phyloP scores from a whole-genome alignment of 1,284 basidiomycete species.

The Mycena sp. region DNA sequence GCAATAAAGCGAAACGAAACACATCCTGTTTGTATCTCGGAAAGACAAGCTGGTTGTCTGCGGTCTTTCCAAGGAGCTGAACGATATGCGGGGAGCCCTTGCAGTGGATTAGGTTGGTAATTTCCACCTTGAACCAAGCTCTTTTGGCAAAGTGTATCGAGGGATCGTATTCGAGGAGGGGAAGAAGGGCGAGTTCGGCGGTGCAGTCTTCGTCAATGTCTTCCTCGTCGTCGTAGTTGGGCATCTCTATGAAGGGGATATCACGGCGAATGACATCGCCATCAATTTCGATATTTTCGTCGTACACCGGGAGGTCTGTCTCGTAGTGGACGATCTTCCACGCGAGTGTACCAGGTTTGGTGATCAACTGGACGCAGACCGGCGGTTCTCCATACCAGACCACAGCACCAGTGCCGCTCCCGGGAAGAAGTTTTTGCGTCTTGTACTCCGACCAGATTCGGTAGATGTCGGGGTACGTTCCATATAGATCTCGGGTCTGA shows the following conservation, averaged over 20 bases:
- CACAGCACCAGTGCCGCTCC: too few species aligned
- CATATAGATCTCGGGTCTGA: too few species aligned
- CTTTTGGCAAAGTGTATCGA: not conserved
- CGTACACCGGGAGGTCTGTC: not conserved
- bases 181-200: not conserved
- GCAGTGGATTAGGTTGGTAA: not conserved
- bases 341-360: not conserved
- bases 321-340: constrained; percentile 7
- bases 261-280: not conserved
- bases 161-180: not conserved
- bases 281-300: not conserved
- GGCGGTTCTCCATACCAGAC: not conserved
- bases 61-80: not conserved
- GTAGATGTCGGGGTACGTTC: too few species aligned
- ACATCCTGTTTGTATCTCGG: not conserved
- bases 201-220: not conserved
- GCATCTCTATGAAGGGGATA: not conserved
- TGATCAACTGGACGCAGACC: not conserved
- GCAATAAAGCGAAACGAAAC: not conserved
- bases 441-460: too few species aligned
- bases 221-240: not conserved
- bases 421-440: too few species aligned
- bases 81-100: not conserved
- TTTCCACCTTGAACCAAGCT: not conserved
- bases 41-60: not conserved